Base-by-base conservation (phyloP, 495 filamentous ascomycete genomes). In the Penicillium manginii region DNA sequence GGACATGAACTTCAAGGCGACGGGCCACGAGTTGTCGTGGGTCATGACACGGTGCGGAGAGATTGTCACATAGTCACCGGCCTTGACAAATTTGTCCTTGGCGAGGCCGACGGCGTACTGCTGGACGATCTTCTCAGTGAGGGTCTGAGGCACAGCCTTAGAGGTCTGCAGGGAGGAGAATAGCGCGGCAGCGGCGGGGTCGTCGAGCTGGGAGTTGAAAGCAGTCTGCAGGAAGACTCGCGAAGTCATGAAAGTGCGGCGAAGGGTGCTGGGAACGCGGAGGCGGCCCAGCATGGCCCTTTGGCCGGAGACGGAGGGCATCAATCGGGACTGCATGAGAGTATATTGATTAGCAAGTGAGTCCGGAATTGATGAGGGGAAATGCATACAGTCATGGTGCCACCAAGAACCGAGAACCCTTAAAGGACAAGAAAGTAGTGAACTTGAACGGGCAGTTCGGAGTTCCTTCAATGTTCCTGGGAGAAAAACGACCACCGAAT, bases 61-160 rank as follows among this genome's bases (percentile, higher is more conserved):
- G 29, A 97, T 81, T 0, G 85, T 91, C 48, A 97, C 85, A 80
- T 93, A 96, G 80, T 96, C 92, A 57, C 92, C 91, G 8, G 84
- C 77, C 57, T 78, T 79, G 56, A 93, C 89, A 26, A 78, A 75
- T 73, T 96, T 96, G 42, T 84, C 90, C 15, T 84, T 69, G 18
- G 86, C 66, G 4, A 96, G 83, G 45, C 87, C 90, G 15, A 91
- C 76, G 0, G 90, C 80, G 72, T 94, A 87, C 10, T 81, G 71
- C 67, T 97, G 93, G 0, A 96, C 88, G 53, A 97, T 96, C 78
- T 96, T 96, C 75, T 97, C 92, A 18, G 91, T 96, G 31, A 96
- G 74, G 51, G 91, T 96, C 72, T 97, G 93, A 1, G 67, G 68
- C 1, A 65, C 61, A 15, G 72, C 66, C 31, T 65, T 60, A 4